phyloP scores from a whole-genome alignment of 164 flowering plant genomes.

The Akebia trifoliata region DNA sequence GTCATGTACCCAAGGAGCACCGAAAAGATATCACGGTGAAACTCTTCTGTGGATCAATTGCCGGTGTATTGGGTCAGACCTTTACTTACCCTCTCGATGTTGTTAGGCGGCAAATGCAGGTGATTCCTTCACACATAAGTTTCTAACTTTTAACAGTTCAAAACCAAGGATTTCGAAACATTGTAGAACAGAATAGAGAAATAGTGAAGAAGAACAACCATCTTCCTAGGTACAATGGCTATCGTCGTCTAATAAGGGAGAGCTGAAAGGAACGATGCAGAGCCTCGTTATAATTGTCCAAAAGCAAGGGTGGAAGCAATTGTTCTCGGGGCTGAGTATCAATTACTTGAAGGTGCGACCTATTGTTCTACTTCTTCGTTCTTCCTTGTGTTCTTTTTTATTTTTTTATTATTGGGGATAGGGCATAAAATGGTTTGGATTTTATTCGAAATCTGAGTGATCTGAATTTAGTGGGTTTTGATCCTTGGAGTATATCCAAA shows the following conservation, averaged over 20 bases:
- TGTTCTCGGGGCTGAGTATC: slow-evolving; percentile 94
- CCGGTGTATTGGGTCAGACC: slow-evolving; percentile 92
- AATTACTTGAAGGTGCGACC: slow-evolving; percentile 72
- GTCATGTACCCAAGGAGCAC: slow-evolving; percentile 71
- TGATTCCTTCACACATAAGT: slow-evolving; percentile 15
- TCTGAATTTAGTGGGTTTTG: too few species aligned
- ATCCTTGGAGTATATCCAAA: too few species aligned
- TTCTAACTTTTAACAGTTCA: background rate
- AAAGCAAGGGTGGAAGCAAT: slow-evolving; percentile 87
- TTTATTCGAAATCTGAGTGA: too few species aligned
- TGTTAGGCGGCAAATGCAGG: slow-evolving; percentile 99
- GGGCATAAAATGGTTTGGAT: too few species aligned
- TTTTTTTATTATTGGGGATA: too few species aligned
- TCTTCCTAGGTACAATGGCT: slow-evolving; percentile 60
- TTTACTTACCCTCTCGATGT: slow-evolving; percentile 98
- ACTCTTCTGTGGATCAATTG: slow-evolving; percentile 87
- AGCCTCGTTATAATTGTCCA: slow-evolving; percentile 51
- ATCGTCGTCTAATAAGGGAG: slow-evolving; percentile 29
- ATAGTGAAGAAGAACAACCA: background rate
- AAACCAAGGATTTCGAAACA: background rate
- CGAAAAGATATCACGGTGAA: slow-evolving; percentile 63
- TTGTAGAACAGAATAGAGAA: background rate
- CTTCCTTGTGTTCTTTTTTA: background rate
- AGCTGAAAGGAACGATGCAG: slow-evolving; percentile 66
- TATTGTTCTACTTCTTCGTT: background rate